Percentiles rank a stretch among this genome's conserved stretches.
Conservation (phyloP, 2,329 filamentous ascomycete genomes). For the Pleurostoma richardsiae region DNA sequence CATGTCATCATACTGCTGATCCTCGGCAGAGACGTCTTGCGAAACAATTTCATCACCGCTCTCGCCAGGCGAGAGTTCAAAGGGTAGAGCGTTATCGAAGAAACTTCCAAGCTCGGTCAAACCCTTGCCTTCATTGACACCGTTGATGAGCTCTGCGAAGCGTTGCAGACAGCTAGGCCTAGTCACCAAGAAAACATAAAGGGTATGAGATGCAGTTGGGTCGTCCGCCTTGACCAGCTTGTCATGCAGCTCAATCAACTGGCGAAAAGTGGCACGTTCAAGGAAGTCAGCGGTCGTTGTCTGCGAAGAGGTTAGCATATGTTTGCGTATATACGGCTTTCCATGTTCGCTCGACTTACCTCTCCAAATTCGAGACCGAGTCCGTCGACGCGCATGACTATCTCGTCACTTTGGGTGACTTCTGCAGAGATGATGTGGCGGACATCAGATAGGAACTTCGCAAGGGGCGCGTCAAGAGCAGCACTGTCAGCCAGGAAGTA, state of each 20-base stretch:
- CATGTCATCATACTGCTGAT: not conserved
- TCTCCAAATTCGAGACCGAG: conserved; percentile 49
- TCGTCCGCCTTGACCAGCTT: conserved; percentile 6
- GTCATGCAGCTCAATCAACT: conserved; percentile 7
- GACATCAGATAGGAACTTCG: conserved; percentile 36
- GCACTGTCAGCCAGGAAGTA: conserved; percentile 41
- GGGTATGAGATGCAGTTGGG: conserved; percentile 3
- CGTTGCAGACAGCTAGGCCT: conserved; percentile 6
- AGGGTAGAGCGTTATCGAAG: conserved; percentile 5
- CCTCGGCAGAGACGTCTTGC: not conserved
- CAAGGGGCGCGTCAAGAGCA: conserved; percentile 37
- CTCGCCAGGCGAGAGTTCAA: not conserved
- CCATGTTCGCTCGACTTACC: conserved; percentile 22
- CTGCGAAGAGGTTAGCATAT: not conserved
- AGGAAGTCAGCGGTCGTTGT: conserved; percentile 8
- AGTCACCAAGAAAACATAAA: conserved; percentile 6
- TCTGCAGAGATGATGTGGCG: conserved; percentile 41
- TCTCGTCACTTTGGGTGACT: conserved; percentile 37
- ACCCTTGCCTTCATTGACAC: conserved; percentile 5
- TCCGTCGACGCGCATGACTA: conserved; percentile 46
- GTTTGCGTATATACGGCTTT: no score
- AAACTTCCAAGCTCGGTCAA: conserved; percentile 6
- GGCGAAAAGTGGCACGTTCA: conserved; percentile 6
- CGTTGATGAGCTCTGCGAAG: conserved; percentile 5
- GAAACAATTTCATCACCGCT: conserved; percentile 11